Conservation (phyloP, 1,284 basidiomycete genomes). For the Ceratobasidium papillatum region DNA sequence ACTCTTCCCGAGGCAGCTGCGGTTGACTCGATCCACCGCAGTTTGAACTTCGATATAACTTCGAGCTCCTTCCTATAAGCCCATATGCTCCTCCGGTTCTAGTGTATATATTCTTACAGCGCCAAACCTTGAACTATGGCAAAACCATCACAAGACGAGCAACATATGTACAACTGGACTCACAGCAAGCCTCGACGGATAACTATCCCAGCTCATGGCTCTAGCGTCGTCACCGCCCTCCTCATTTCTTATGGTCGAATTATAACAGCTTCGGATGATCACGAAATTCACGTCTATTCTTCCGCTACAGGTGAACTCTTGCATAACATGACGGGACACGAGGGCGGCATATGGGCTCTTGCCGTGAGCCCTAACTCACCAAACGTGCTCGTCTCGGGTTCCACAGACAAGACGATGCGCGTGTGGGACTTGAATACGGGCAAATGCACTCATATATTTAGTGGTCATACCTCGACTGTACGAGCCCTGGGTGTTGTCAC, state of each 20-base stretch:
- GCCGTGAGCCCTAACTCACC: slow-evolving; percentile 57
- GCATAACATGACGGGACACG: slow-evolving; percentile 83
- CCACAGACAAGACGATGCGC: slow-evolving; percentile 92
- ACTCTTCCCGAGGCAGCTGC: no score
- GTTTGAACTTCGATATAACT: background rate
- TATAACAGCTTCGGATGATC: slow-evolving; percentile 93
- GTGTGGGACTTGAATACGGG: slow-evolving; percentile 89
- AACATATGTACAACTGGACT: slow-evolving; percentile 50
- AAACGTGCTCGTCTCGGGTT: slow-evolving; percentile 91
- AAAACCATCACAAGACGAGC: background rate
- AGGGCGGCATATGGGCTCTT: slow-evolving; percentile 95
- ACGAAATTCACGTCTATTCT: slow-evolving; percentile 91
- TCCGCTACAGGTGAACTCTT: slow-evolving; percentile 79
- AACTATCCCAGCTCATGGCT: slow-evolving; percentile 86
- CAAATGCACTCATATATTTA: slow-evolving; percentile 87
- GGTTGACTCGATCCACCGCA: background rate
- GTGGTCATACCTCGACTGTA: slow-evolving; percentile 93
- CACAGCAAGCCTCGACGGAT: slow-evolving; percentile 61
- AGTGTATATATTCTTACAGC: background rate
- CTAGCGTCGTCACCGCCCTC: slow-evolving; percentile 91
- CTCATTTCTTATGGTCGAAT: slow-evolving; percentile 93
- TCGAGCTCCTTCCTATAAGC: background rate
- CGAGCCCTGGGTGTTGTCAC: slow-evolving; percentile 90
- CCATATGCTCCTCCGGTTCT: background rate
- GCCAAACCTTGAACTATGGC: background rate